These are phyloP conservation scores for Psilocybe azurescens DNA, from an alignment of 768 basidiomycete genomes.

Conservation along the genomic window DNA sequence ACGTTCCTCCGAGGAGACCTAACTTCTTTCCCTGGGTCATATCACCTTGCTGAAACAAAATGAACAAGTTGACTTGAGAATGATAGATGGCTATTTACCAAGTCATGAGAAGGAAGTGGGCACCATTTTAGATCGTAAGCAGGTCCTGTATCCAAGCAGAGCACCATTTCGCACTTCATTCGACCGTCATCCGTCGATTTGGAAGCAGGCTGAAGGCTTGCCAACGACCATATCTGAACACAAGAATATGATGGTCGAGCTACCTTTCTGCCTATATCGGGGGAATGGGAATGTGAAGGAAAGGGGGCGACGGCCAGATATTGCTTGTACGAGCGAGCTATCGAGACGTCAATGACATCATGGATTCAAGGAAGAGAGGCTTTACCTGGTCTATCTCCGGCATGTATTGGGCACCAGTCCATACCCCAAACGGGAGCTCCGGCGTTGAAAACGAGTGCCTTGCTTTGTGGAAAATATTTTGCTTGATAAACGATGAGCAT, in stretches of 20 bases:
- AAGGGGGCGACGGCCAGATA: slow-evolving; percentile 87
- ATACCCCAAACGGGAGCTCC: slow-evolving; percentile 92
- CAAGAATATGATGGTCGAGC: slow-evolving; percentile 62
- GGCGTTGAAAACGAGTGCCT: slow-evolving; percentile 78
- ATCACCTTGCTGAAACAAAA: slow-evolving; percentile 25
- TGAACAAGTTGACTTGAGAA: not conserved
- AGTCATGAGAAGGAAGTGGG: slow-evolving; percentile 83
- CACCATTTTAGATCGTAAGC: slow-evolving; percentile 91
- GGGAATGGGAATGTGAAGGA: slow-evolving; percentile 66
- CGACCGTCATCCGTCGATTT: slow-evolving; percentile 41
- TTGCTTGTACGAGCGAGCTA: slow-evolving; percentile 65
- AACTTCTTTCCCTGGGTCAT: slow-evolving; percentile 56
- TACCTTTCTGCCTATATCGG: slow-evolving; percentile 66
- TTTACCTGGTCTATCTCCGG: slow-evolving; percentile 57
- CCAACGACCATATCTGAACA: slow-evolving; percentile 86
- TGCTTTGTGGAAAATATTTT: slow-evolving; percentile 59
- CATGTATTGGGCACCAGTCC: slow-evolving; percentile 91
- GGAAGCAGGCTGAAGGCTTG: slow-evolving; percentile 20
- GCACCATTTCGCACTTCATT: slow-evolving; percentile 81
- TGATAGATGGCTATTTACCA: slow-evolving; percentile 26
- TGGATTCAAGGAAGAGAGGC: not conserved
- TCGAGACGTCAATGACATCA: not conserved
- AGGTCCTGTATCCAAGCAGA: slow-evolving; percentile 84
- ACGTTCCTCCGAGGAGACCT: slow-evolving; percentile 84
- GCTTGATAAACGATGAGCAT: slow-evolving; percentile 44